These are phyloP conservation scores for Dryas drummondii DNA, from an alignment of 306 rosid genomes.

Conservation along the genomic window DNA sequence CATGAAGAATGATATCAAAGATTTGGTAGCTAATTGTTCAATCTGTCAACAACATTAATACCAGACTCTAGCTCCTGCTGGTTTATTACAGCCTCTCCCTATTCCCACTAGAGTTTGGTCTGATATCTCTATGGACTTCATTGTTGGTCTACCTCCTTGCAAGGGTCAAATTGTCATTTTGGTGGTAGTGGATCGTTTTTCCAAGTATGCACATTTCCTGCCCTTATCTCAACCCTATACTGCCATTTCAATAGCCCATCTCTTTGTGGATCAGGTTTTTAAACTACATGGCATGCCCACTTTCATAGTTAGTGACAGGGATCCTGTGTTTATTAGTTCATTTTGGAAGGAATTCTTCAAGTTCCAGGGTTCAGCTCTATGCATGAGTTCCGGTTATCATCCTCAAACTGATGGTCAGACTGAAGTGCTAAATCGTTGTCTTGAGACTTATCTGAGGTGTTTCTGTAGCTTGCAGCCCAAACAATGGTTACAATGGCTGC, in stretches of 20 bases:
- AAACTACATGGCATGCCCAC: neutral
- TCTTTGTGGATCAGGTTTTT: neutral
- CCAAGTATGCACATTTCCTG: constrained; percentile 10
- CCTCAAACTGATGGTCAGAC: constrained; percentile 6
- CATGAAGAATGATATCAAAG: too few species aligned
- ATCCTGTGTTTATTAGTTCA: neutral
- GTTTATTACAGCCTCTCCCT: neutral
- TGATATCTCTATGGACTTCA: neutral
- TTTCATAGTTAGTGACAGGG: neutral
- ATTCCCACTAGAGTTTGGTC: neutral
- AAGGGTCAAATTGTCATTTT: neutral
- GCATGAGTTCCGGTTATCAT: neutral
- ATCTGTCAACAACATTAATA: neutral
- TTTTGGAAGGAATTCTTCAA: neutral
- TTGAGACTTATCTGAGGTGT: neutral
- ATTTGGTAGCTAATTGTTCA: neutral
- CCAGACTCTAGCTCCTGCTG: neutral
- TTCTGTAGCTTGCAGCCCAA: neutral
- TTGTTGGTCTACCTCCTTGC: neutral
- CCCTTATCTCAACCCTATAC: neutral
- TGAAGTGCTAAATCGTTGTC: neutral
- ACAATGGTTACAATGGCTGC: neutral
- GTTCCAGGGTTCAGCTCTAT: neutral
- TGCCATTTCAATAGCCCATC: neutral
- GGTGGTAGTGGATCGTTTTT: constrained; percentile 3